Percentiles rank a stretch among this genome's conserved stretches.
Evolutionary conservation across 441 rosid genomes (phyloP).

Genomic region (Theobroma grandiflorum): DNA sequence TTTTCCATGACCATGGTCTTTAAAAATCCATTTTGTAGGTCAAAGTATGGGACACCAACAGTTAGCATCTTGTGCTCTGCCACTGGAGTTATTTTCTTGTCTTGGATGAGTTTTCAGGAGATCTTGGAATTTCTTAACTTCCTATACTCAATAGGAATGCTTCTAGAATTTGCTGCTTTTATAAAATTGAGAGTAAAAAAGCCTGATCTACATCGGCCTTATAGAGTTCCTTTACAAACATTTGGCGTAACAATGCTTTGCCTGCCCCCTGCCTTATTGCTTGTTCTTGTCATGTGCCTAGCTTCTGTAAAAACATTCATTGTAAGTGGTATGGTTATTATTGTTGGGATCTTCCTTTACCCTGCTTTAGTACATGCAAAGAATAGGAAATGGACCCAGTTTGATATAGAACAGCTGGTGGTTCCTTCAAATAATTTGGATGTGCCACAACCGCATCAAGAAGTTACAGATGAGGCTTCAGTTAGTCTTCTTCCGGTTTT

Average conservation of each 20-base stretch:
- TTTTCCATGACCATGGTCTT: constrained; percentile 17
- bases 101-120: constrained; percentile 96
- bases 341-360: constrained; percentile 64
- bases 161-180: constrained; percentile 89
- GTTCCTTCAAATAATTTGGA: constrained; percentile 21
- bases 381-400: constrained; percentile 57
- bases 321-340: constrained; percentile 59
- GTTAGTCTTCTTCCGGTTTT: constrained; percentile 51
- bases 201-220: constrained; percentile 82
- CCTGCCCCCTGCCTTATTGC: constrained; percentile 71
- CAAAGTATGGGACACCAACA: constrained; percentile 92
- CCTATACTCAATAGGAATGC: constrained; percentile 85
- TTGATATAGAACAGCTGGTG: constrained; percentile 41
- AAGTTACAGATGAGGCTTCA: constrained; percentile 57
- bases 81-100: constrained; percentile 82
- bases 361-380: constrained; percentile 58
- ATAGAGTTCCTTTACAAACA: constrained; percentile 72
- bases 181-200: constrained; percentile 74
- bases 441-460: constrained; percentile 36
- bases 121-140: constrained; percentile 86
- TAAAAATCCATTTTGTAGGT: constrained; percentile 45
- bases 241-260: constrained; percentile 68
- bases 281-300: constrained; percentile 79
- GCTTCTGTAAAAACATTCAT: constrained; percentile 70
- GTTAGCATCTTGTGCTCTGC: constrained; percentile 87